Evolutionary conservation across 345 rosid genomes (phyloP).

Genomic region (Camelina sativa): DNA sequence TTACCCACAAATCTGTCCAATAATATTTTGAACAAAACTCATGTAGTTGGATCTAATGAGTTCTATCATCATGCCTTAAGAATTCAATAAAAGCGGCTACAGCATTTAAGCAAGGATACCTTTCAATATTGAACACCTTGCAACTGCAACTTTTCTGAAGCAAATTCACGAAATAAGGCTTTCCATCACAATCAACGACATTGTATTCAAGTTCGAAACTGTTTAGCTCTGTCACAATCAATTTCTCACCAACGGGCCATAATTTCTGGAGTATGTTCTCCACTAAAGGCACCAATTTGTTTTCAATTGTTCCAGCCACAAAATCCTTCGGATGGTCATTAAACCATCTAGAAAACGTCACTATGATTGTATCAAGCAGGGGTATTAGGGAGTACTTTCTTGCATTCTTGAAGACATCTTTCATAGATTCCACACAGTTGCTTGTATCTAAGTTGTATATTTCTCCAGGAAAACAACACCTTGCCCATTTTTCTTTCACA

Average conservation of each 20-base stretch:
- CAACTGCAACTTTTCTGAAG: too few species aligned
- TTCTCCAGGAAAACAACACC: neutral
- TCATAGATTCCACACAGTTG: neutral
- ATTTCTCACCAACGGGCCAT: neutral
- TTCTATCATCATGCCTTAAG: too few species aligned
- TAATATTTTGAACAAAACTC: too few species aligned
- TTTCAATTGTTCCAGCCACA: neutral
- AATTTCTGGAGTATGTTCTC: too few species aligned
- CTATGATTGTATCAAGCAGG: neutral
- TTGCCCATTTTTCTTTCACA: neutral
- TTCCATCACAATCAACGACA: neutral
- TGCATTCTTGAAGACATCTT: neutral
- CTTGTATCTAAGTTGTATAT: neutral
- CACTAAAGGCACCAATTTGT: too few species aligned
- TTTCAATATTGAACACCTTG: neutral
- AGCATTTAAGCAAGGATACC: neutral
- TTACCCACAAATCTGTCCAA: too few species aligned
- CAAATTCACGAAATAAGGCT: too few species aligned
- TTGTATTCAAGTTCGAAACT: neutral
- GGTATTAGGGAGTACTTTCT: neutral
- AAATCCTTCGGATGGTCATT: neutral
- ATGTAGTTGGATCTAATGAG: too few species aligned
- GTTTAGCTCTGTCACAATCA: neutral
- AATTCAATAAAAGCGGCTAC: neutral
- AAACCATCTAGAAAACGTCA: neutral